Conservation (phyloP, 352 stramenopile genomes). For the Globisporangium emineosum region DNA sequence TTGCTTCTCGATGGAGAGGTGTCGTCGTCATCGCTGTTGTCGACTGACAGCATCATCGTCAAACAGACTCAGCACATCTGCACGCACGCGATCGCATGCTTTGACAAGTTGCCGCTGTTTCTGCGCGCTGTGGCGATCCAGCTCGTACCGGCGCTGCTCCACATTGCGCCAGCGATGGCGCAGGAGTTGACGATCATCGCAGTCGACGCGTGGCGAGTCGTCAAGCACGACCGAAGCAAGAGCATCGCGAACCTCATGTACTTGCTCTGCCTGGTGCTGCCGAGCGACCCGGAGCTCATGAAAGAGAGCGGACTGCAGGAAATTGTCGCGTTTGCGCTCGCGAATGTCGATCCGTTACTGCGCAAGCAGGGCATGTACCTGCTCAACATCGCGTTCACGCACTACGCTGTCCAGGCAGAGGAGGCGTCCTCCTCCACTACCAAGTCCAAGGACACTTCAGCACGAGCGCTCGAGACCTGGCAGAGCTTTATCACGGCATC, state of each 20-base stretch:
- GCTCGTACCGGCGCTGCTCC: constrained; percentile 44
- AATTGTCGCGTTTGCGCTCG: constrained; percentile 51
- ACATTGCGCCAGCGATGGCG: constrained; percentile 4
- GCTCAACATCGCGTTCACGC: constrained; percentile 60
- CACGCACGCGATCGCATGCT: constrained; percentile 32
- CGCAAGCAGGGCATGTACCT: constrained; percentile 71
- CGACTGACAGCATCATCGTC: too few species aligned
- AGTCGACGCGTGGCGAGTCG: constrained; percentile 22
- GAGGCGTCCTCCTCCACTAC: not conserved
- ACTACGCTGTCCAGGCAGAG: constrained; percentile 28
- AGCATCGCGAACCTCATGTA: constrained; percentile 55
- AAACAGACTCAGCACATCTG: constrained; percentile 32
- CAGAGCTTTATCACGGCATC: constrained; percentile 70
- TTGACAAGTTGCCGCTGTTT: constrained; percentile 38
- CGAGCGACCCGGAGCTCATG: constrained; percentile 42
- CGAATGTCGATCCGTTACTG: constrained; percentile 47
- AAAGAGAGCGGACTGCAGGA: constrained; percentile 33
- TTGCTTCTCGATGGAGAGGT: constrained; percentile 26
- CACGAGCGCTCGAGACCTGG: constrained; percentile 33
- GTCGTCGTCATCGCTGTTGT: not conserved
- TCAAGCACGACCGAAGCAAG: constrained; percentile 9
- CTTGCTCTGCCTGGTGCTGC: constrained; percentile 57
- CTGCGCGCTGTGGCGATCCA: constrained; percentile 42
- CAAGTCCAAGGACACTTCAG: constrained; percentile 5
- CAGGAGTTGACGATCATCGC: constrained; percentile 21